Conservation (phyloP, 2,329 filamentous ascomycete species). For the Aspergillus puulaauensis region DNA sequence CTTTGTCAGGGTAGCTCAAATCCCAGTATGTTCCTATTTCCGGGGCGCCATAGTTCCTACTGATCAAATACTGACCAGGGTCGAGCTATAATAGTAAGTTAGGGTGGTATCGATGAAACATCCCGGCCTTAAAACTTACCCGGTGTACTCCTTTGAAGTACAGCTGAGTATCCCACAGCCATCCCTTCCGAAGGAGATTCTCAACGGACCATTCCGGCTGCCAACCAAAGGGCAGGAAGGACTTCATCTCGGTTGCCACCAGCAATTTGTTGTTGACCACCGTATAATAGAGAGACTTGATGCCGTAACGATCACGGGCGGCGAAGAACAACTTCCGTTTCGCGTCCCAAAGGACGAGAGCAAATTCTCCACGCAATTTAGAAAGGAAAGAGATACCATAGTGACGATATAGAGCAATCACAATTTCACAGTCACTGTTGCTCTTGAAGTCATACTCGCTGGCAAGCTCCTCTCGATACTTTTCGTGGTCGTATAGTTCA, state of each 20-base stretch:
- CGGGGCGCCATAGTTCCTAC: constrained; percentile 38
- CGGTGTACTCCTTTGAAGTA: constrained; percentile 52
- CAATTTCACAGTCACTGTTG: constrained; percentile 53
- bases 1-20: constrained; percentile 53
- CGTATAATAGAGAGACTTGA: constrained; percentile 59
- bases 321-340: constrained; percentile 45
- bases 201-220: constrained; percentile 54
- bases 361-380: constrained; percentile 56
- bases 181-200: constrained; percentile 45
- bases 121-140: constrained; percentile 20
- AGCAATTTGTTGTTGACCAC: constrained; percentile 42
- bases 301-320: constrained; percentile 55
- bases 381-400: constrained; percentile 48
- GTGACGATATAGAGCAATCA: constrained; percentile 53
- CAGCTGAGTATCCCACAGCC: constrained; percentile 48
- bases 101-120: not conserved
- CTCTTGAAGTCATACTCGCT: constrained; percentile 48
- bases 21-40: constrained; percentile 54
- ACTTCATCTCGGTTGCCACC: constrained; percentile 56
- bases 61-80: constrained; percentile 48
- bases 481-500: constrained; percentile 58
- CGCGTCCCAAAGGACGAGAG: constrained; percentile 53
- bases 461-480: constrained; percentile 39
- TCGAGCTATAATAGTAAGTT: constrained; percentile 31
- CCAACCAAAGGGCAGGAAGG: constrained; percentile 53